Evolutionary conservation across 2,329 filamentous ascomycete species (phyloP).

Genomic region (Cytospora piceae): DNA sequence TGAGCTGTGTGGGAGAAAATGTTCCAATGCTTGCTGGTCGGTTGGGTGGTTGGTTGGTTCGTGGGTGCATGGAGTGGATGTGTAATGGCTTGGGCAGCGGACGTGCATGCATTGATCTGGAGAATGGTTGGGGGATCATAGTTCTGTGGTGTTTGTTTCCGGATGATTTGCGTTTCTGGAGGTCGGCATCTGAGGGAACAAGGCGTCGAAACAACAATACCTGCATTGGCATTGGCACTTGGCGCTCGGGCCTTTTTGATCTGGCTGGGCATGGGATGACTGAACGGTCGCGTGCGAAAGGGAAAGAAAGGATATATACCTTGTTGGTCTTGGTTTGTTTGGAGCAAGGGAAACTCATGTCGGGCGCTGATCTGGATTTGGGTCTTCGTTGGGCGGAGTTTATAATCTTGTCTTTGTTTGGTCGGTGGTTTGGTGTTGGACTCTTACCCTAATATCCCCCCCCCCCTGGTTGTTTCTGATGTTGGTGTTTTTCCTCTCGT

Average conservation of each 20-base stretch:
- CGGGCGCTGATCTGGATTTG: constrained; percentile 29
- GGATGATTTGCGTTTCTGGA: constrained; percentile 26
- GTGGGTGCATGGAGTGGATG: not conserved
- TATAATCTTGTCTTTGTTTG: constrained; percentile 23
- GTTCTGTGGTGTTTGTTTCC: constrained; percentile 28
- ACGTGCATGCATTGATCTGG: constrained; percentile 29
- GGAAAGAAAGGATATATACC: constrained; percentile 27
- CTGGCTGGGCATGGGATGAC: constrained; percentile 24
- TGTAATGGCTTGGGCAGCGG: not conserved
- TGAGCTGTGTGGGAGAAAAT: not conserved
- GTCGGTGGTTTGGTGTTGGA: constrained; percentile 21
- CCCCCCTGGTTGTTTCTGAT: constrained; percentile 2
- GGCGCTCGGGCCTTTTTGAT: constrained; percentile 23
- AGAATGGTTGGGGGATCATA: constrained; percentile 27
- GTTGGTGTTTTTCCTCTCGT: constrained; percentile 15
- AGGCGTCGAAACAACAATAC: constrained; percentile 31
- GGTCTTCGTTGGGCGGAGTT: constrained; percentile 28
- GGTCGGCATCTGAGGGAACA: constrained; percentile 28
- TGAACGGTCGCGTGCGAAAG: constrained; percentile 24
- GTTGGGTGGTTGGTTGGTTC: not conserved
- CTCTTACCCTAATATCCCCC: constrained; percentile 22
- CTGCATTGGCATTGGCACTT: constrained; percentile 31
- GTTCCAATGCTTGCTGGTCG: constrained; percentile 14
- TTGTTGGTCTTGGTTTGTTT: constrained; percentile 18
- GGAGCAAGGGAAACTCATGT: constrained; percentile 29